These are phyloP conservation scores for Diaporthe amygdali DNA, from an alignment of 2,329 filamentous ascomycete genomes.

Conservation along the genomic window DNA sequence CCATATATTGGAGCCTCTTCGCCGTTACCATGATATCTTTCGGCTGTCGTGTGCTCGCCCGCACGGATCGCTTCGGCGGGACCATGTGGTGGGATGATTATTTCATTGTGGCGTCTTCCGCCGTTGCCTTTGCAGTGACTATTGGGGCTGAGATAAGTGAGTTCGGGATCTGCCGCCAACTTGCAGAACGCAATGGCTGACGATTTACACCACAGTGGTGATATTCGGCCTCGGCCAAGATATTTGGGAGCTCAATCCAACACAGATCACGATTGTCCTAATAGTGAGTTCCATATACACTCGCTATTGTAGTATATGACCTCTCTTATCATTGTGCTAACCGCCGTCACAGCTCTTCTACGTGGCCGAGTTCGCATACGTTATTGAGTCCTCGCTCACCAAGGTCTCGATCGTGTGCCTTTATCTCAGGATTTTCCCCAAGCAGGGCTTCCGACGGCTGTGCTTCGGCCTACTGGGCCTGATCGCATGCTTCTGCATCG, in stretches of 20 bases:
- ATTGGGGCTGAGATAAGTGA: slow-evolving; percentile 29
- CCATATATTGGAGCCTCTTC: slow-evolving; percentile 28
- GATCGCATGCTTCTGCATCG: slow-evolving; percentile 27
- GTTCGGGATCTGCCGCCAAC: not conserved
- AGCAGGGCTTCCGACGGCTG: slow-evolving; percentile 33
- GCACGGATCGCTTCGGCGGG: slow-evolving; percentile 25
- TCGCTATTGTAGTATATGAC: not conserved
- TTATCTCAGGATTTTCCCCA: slow-evolving; percentile 35
- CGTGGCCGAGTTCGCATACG: slow-evolving; percentile 39
- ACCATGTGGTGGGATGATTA: slow-evolving; percentile 32
- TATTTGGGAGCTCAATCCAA: slow-evolving; percentile 28
- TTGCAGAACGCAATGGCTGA: not conserved
- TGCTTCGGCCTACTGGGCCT: slow-evolving; percentile 23
- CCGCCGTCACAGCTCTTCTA: slow-evolving; percentile 35
- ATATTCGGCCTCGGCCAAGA: slow-evolving; percentile 30
- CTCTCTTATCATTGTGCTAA: not conserved
- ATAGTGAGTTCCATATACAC: slow-evolving; percentile 22
- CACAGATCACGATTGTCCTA: slow-evolving; percentile 26
- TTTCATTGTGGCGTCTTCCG: slow-evolving; percentile 30
- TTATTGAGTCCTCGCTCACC: slow-evolving; percentile 33
- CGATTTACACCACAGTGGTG: slow-evolving; percentile 23
- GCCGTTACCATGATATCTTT: slow-evolving; percentile 25
- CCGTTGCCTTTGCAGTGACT: slow-evolving; percentile 27
- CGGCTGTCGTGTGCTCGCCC: slow-evolving; percentile 26
- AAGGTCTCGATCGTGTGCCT: slow-evolving; percentile 38